A percentile compares a stretch with the other conserved stretches of the same genome.
Evolutionary conservation across 768 basidiomycete species (phyloP).

Genomic region (Hygrocybe coccinea): DNA sequence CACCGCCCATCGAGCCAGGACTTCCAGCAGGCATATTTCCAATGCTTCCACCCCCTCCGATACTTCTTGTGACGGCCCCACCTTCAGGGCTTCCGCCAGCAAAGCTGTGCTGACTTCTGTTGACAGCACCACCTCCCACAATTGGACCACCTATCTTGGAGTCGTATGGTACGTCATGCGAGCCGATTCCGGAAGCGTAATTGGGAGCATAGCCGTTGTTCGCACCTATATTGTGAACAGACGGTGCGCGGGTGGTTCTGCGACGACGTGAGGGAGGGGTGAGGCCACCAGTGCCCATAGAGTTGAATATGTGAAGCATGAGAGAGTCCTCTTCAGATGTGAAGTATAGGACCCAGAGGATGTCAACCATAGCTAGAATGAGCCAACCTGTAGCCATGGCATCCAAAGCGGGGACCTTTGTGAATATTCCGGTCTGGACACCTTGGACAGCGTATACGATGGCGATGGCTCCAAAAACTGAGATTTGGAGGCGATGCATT

Average conservation of each 20-base stretch:
- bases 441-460: conserved; percentile 83
- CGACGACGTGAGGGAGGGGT: conserved; percentile 77
- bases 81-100: conserved; percentile 42
- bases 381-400: conserved; percentile 95
- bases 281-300: conserved; percentile 80
- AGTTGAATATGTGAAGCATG: conserved; percentile 77
- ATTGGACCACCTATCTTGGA: conserved; percentile 50
- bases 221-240: conserved; percentile 57
- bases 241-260: conserved; percentile 58
- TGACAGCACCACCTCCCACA: conserved; percentile 39
- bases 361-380: conserved; percentile 83
- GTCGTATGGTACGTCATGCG: conserved; percentile 61
- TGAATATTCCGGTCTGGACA: conserved; percentile 63
- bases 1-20: conserved; percentile 40
- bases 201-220: conserved; percentile 62
- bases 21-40: conserved; percentile 46
- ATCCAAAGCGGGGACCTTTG: conserved; percentile 49
- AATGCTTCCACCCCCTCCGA: conserved; percentile 47
- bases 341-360: conserved; percentile 95
- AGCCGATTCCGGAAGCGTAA: conserved; percentile 62
- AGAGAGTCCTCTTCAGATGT: conserved; percentile 95
- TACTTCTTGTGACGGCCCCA: conserved; percentile 34
- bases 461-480: conserved; percentile 79
- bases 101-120: conserved; percentile 54
- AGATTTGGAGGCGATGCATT: conserved; percentile 90